Evolutionary conservation across 495 filamentous ascomycete genomes (phyloP).

Genomic region (Tuber aestivum): DNA sequence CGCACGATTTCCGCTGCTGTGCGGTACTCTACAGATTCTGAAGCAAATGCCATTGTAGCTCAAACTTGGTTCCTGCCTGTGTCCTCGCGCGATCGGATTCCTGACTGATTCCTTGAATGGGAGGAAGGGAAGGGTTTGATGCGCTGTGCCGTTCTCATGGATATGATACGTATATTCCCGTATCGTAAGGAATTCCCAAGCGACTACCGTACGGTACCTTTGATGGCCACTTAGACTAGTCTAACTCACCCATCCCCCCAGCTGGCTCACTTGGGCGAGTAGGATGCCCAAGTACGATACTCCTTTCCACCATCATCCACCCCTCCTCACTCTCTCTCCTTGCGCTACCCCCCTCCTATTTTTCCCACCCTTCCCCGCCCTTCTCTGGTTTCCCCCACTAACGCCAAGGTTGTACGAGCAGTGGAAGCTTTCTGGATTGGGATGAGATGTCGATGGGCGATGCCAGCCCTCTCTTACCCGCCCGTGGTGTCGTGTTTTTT

Average conservation of each 20-base stretch:
- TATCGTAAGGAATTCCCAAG: slow-evolving; percentile 1
- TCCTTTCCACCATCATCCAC: background rate
- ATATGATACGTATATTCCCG: slow-evolving; percentile 2
- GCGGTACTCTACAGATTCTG: background rate
- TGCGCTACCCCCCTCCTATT: background rate
- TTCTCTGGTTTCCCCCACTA: background rate
- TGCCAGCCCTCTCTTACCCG: background rate
- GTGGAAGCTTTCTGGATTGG: background rate
- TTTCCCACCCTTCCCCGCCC: background rate
- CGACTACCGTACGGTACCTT: background rate
- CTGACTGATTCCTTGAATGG: background rate
- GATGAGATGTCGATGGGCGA: slow-evolving; percentile 2
- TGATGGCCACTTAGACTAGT: background rate
- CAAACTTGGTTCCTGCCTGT: background rate
- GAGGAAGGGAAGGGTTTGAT: background rate
- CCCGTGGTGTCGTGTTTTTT: background rate
- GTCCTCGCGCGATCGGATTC: background rate
- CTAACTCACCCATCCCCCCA: background rate
- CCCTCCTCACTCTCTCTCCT: background rate
- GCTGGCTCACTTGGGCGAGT: background rate
- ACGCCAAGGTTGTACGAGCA: background rate
- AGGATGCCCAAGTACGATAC: too few relatives aligned
- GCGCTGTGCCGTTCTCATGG: slow-evolving; percentile 1
- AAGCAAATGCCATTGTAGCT: background rate
- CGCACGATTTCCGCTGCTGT: background rate